Base-by-base conservation (phyloP, 352 stramenopile species). In the Globisporangium okanoganense region DNA sequence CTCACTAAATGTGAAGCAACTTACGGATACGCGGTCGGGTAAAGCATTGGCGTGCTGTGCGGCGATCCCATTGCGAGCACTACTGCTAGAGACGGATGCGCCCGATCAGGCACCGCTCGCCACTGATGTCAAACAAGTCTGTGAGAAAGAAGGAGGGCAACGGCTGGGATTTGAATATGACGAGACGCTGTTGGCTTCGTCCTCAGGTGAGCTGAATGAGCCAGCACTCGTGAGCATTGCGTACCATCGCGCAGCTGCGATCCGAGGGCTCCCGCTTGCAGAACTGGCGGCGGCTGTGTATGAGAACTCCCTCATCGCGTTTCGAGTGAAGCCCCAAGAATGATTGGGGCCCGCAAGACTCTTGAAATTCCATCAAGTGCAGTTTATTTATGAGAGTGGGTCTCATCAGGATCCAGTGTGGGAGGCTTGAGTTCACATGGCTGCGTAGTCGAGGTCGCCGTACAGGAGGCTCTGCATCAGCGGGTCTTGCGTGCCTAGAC, bases 11-110 rank as follows among this genome's bases (percentile, higher is more conserved):
- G 76, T 71, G n/a, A 88, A 85, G 65, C 80, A 92, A 47, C 61
- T 90, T 50, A 71, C 69, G 10, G 66, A 77, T 2, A 40, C 61
- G 3, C 54, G 60, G 35, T 73, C 70, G 36, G 70, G 67, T 16
- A 89, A 89, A 63, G 63, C 73, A 36, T 59, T 45, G 0, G 50
- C 49, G 2, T 79, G 68, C 18, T 88, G 82, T 18, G 62, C 67
- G 3, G 62, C 67, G 16, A 41, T 88, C 31, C 82, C 82, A 13
- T 16, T 88, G 6, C 55, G 70, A 12, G 33, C 72, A 2, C 61
- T 94, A 51, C 51, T 94, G 29, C 61, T 94, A 10, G 85, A 94
- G 62, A 94, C 82, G 0, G 85, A 94, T 40, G 71, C 82, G 5
- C 85, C 85, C 2, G 81, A 94, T 25, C 85, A 94, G 71, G 41